Base-by-base conservation (phyloP, 1,284 basidiomycete genomes). In the Trichosporon asahii region DNA sequence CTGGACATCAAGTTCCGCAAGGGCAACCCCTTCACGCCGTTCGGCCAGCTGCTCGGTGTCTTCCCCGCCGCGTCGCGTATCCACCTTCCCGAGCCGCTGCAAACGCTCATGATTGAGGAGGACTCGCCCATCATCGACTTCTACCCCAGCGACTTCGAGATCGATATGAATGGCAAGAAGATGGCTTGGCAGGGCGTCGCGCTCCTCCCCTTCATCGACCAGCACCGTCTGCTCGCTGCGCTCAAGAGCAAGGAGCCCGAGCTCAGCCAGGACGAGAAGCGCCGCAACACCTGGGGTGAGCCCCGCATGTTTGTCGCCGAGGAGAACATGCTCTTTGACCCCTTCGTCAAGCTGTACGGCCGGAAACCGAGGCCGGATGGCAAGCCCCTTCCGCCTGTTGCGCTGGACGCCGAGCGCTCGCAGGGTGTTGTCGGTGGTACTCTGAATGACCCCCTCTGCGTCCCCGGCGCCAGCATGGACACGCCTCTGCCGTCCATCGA, bases 121-220 rank as follows among this genome's bases (percentile, higher is more conserved):
- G 89, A 91, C 49, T 98, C 95, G 0, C 93, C 94, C 2, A 98
- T 98, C 81, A 89, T 94, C 74, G 97, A 99, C 80, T 99, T 98
- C 85, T 98, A 98, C 83, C 97, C 97, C 0, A 79, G 87, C 5
- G 89, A 91, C 21, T 99, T 99, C 82, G 89, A 95, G 76, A 91
- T 99, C 78, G 97, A 99, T 83, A 99, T 99, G 97, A 99, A 99
- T 80, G 97, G 97, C 73, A 99, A 99, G 85, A 94, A 93, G 85
- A 98, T 99, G 95, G 88, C 92, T 1, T 99, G 97, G 97, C 97
- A 99, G 84, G 97, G 97, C 69, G 94, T 99, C 63, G 95, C 95
- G 0, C 86, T 99, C 2, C 85, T 99, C 25, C 95, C 97, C 0
- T 99, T 99, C 85, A 99, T 99, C 75, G 94, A 99, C 79, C 88